Evolutionary conservation across 129 eudicot species (phyloP).

Genomic region (Gnaphalium uliginosum): DNA sequence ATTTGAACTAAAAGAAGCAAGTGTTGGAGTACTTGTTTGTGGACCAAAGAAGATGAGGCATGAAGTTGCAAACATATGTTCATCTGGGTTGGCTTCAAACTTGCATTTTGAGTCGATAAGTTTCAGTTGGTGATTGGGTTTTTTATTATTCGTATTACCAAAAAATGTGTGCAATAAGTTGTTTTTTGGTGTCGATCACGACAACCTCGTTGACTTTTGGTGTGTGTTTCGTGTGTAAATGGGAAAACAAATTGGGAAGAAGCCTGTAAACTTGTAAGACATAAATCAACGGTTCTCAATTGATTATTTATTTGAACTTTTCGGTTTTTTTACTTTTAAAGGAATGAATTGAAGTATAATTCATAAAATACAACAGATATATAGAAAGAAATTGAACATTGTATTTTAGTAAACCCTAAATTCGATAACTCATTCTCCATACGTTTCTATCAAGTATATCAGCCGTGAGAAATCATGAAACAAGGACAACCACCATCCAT

Average conservation of each 20-base stretch:
- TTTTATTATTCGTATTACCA: not conserved
- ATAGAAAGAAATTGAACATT: too few species aligned
- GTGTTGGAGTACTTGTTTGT: conserved; percentile 83
- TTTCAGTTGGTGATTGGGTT: conserved; percentile 71
- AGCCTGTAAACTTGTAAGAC: conserved; percentile 25
- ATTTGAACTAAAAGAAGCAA: conserved; percentile 66
- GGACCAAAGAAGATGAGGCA: conserved; percentile 87
- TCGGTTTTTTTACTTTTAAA: not conserved
- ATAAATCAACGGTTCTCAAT: conserved; percentile 9
- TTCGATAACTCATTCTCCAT: too few species aligned
- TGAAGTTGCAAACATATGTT: conserved; percentile 82
- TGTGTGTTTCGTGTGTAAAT: conserved; percentile 1
- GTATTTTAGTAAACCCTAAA: too few species aligned
- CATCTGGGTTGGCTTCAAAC: conserved; percentile 72
- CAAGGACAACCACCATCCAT: conserved; percentile 16
- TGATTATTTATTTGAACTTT: not conserved
- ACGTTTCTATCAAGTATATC: too few species aligned
- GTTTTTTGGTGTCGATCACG: not conserved
- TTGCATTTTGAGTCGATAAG: conserved; percentile 93
- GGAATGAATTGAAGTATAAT: not conserved
- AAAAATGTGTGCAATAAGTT: not conserved
- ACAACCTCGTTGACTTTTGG: not conserved
- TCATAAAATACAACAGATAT: too few species aligned
- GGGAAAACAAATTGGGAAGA: conserved; percentile 13
- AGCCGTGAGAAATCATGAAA: not conserved